phyloP scores from a whole-genome alignment of 345 rosid species.

The Hibiscus mutabilis region DNA sequence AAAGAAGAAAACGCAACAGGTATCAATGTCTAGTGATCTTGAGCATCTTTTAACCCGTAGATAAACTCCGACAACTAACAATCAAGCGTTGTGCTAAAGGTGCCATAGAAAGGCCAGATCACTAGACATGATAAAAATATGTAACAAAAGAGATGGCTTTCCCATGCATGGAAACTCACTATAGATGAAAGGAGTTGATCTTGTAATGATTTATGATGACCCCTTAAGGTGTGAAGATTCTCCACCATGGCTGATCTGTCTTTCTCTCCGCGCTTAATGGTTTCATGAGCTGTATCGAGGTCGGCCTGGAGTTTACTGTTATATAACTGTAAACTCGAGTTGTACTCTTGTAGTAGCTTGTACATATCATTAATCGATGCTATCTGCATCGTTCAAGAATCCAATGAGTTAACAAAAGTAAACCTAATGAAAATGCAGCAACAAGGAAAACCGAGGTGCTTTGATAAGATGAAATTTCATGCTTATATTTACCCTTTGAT shows the following conservation, averaged over 20 bases:
- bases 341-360: slow-evolving; percentile 89
- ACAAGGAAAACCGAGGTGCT: background rate
- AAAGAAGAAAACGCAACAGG: background rate
- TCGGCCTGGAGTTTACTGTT: slow-evolving; percentile 90
- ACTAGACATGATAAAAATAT: background rate
- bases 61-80: background rate
- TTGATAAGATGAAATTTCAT: slow-evolving; percentile 1
- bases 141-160: slow-evolving; percentile 4
- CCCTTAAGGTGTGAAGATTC: slow-evolving; percentile 65
- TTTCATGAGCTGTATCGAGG: slow-evolving; percentile 74
- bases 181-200: slow-evolving; percentile 69
- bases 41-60: background rate
- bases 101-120: background rate
- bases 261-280: slow-evolving; percentile 72
- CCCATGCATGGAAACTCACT: slow-evolving; percentile 37
- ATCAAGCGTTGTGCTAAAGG: background rate
- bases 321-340: slow-evolving; percentile 88
- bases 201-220: slow-evolving; percentile 61
- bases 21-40: background rate
- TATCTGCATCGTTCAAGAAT: slow-evolving; percentile 46
- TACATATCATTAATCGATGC: slow-evolving; percentile 91
- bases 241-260: slow-evolving; percentile 78
- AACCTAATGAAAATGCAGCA: background rate
- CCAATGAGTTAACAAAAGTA: slow-evolving; percentile 1
- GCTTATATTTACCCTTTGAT: slow-evolving; percentile 67